A percentile compares a stretch with the other conserved stretches of the same genome.
These are phyloP conservation scores for Stagonosporopsis tanaceti DNA, from an alignment of 2,329 filamentous ascomycete species.

Conservation along the genomic window DNA sequence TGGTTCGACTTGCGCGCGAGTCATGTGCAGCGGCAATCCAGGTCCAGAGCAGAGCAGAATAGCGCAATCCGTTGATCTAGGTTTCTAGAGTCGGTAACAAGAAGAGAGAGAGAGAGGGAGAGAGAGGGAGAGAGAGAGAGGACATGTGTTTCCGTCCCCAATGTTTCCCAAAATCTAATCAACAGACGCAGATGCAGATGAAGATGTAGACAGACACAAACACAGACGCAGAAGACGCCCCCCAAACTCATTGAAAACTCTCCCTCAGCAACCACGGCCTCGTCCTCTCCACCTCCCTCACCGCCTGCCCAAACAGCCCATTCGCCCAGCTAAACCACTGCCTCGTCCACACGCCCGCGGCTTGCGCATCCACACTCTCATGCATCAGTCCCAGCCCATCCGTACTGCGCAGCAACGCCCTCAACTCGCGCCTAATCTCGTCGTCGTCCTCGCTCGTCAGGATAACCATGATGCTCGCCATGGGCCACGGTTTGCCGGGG, in stretches of 20 bases:
- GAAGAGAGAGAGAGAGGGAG: no score
- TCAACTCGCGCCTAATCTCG: constrained; percentile 54
- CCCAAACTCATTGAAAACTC: constrained; percentile 40
- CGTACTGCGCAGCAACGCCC: constrained; percentile 56
- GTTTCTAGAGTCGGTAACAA: no score
- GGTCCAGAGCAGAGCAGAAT: no score
- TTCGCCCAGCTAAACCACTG: constrained; percentile 63
- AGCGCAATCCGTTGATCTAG: no score
- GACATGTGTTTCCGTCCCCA: no score
- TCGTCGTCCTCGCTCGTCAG: constrained; percentile 57
- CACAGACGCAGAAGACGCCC: no score
- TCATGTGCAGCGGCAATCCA: no score
- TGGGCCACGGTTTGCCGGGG: constrained; percentile 58
- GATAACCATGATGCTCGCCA: constrained; percentile 59
- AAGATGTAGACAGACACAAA: no score
- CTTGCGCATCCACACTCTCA: constrained; percentile 57
- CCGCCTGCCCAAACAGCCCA: constrained; percentile 58
- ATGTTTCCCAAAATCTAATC: no score
- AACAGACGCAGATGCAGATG: no score
- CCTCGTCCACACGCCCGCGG: constrained; percentile 53
- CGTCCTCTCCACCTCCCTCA: constrained; percentile 54
- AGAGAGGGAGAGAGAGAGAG: no score
- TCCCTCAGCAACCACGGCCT: constrained; percentile 53
- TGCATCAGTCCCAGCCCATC: constrained; percentile 59
- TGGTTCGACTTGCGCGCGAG: no score